Base-by-base conservation (phyloP, 2,329 filamentous ascomycete species). In the Phialophora macrospora region DNA sequence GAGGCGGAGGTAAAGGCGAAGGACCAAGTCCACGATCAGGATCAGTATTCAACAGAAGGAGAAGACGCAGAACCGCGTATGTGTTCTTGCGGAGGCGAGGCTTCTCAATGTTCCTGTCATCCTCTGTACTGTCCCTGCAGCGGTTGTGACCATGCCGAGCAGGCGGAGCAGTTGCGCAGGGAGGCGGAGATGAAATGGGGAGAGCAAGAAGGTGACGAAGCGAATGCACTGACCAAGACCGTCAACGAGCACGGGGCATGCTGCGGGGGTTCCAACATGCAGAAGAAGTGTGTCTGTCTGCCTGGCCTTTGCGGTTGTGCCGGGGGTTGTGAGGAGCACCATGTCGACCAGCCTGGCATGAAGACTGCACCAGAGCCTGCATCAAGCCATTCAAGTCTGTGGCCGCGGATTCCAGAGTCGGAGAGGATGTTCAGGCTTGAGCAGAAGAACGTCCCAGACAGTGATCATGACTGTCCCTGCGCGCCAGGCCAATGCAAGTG, bases 131-230 rank as follows among this genome's bases (percentile, higher is more conserved):
- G 65, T 32, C 20, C 32, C 1, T 68, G 58, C 30, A 3, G 2
- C 6, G 55, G 55, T 14, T 68, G 62, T 49, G 59, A 62, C 28
- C 65, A 63, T 34, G 48, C 30, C 11, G 59, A 62, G 48, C 28
- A 65, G 11, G 44, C 51, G 12, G 55, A 46, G 41, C n/a, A 49
- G 28, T 51, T 62, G 17, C 22, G 46, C 8, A 26, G 7, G 6
- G 34, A 55, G 14, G 41, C 52, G 12, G 38, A 52, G 55, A 38
- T 24, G 14, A 57, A 60, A 52, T 52, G 60, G 63, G 49, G 34
- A 8, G 34, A 56, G 7, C 38, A 55, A 17, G n/a, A 22, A 1
- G 22, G 22, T 32, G 26, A 24, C 9, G 26, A 44, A 11, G n/a
- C 3, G 11, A 14, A 55, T 17, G 48, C 41, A 49, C 7, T 20